phyloP scores from a whole-genome alignment of 2,329 filamentous ascomycete species.

The Botryotinia convoluta region DNA sequence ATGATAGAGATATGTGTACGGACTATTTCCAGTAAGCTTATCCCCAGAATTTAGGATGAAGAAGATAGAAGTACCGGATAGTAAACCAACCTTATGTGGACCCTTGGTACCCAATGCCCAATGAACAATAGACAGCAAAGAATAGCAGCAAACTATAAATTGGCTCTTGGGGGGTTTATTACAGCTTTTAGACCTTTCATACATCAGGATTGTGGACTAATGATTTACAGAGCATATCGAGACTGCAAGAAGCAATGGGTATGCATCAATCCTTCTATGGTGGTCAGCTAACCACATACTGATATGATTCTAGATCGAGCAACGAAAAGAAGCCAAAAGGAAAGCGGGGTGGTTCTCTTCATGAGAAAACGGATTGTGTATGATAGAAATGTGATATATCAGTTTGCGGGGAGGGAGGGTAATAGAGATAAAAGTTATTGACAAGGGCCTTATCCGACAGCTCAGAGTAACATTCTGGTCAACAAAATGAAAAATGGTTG shows the following conservation, averaged over 20 bases:
- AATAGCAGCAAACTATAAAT: background rate
- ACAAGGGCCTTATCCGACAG: background rate
- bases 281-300: background rate
- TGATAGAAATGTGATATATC: constrained; percentile 1
- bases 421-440: background rate
- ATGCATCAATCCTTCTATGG: constrained; percentile 38
- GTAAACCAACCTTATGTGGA: constrained; percentile 8
- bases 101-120: background rate
- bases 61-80: background rate
- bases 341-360: constrained; percentile 38
- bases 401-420: background rate
- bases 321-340: constrained; percentile 46
- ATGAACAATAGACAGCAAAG: background rate
- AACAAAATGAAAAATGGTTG: background rate
- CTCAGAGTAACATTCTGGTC: background rate
- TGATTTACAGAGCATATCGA: constrained; percentile 71
- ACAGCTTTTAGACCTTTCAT: background rate
- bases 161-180: background rate
- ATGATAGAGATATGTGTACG: constrained; percentile 82
- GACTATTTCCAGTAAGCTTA: constrained; percentile 88
- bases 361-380: background rate
- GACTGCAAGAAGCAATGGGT: constrained; percentile 97
- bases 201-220: background rate
- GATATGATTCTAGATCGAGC: constrained; percentile 41
- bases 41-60: background rate